phyloP scores from a whole-genome alignment of 495 filamentous ascomycete genomes.

The Daldinia concentrica region DNA sequence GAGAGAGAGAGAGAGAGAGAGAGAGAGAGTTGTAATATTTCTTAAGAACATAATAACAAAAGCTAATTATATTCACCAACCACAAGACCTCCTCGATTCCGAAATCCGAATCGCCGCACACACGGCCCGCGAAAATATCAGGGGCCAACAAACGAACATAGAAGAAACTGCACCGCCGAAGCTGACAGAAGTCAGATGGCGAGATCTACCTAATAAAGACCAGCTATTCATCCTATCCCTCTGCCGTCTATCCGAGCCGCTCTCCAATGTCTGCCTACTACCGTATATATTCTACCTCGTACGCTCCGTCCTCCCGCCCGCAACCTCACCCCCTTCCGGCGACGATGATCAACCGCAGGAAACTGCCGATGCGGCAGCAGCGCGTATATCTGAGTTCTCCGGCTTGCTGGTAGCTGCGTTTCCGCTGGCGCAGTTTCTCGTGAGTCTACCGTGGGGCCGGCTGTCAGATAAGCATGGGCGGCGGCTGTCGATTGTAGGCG shows the following conservation, averaged over 20 bases:
- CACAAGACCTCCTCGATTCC: conserved; percentile 16
- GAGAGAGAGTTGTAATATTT: too few relatives aligned
- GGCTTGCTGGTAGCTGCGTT: conserved; percentile 80
- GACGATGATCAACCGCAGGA: conserved; percentile 31
- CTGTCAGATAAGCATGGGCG: conserved; percentile 75
- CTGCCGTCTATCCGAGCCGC: conserved; percentile 61
- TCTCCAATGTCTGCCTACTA: conserved; percentile 61
- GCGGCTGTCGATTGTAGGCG: conserved; percentile 77
- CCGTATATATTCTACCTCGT: conserved; percentile 68
- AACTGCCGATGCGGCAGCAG: conserved; percentile 43
- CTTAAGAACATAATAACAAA: not conserved
- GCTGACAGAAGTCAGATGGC: conserved; percentile 43
- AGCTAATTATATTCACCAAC: not conserved
- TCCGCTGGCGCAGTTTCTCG: conserved; percentile 74
- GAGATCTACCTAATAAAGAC: conserved; percentile 59
- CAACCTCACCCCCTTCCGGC: not conserved
- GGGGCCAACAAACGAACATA: conserved; percentile 3
- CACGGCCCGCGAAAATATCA: conserved; percentile 3
- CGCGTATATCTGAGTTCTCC: conserved; percentile 58
- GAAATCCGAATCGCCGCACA: conserved; percentile 14
- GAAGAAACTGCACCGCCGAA: not conserved
- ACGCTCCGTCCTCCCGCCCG: conserved; percentile 53
- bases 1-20: too few relatives aligned
- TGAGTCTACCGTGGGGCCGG: conserved; percentile 78
- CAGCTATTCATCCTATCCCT: conserved; percentile 63